Evolutionary conservation across 306 rosid species (phyloP).

Genomic region (Cercis canadensis): DNA sequence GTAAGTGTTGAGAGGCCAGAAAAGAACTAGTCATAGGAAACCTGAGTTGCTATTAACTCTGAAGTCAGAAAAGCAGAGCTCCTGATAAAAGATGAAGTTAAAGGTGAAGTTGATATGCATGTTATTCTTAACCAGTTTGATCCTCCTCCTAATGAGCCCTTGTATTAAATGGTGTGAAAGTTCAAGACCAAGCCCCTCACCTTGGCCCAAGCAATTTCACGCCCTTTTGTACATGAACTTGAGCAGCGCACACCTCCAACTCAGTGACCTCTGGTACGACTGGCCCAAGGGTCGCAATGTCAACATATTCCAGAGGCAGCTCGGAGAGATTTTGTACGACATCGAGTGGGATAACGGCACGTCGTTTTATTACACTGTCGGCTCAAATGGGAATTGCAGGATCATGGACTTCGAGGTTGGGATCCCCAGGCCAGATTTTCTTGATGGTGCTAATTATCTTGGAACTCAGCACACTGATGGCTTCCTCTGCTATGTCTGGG

Average conservation of each 20-base stretch:
- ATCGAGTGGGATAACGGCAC: constrained; percentile 67
- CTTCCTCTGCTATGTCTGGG: constrained; percentile 51
- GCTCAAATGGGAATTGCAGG: constrained; percentile 26
- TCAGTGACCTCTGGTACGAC: constrained; percentile 62
- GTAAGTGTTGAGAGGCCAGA: no score
- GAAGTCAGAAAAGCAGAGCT: neutral
- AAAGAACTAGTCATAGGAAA: no score
- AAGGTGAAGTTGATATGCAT: no score
- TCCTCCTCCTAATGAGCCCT: neutral
- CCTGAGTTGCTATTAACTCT: no score
- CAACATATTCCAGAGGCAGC: constrained; percentile 50
- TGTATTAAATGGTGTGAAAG: neutral
- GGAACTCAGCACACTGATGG: constrained; percentile 55
- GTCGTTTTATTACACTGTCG: constrained; percentile 51
- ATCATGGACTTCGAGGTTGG: constrained; percentile 46
- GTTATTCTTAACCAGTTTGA: neutral
- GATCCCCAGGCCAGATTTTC: constrained; percentile 55
- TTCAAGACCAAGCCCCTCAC: constrained; percentile 41
- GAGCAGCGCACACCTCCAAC: constrained; percentile 34
- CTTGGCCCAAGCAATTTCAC: constrained; percentile 65
- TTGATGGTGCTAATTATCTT: constrained; percentile 52
- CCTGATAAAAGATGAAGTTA: neutral
- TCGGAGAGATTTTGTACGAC: constrained; percentile 41
- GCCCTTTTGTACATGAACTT: constrained; percentile 57
- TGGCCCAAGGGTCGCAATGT: constrained; percentile 59